Percentiles rank a stretch among this genome's conserved stretches.
Conservation (phyloP, 2,329 filamentous ascomycete genomes). For the Fusarium sp. region DNA sequence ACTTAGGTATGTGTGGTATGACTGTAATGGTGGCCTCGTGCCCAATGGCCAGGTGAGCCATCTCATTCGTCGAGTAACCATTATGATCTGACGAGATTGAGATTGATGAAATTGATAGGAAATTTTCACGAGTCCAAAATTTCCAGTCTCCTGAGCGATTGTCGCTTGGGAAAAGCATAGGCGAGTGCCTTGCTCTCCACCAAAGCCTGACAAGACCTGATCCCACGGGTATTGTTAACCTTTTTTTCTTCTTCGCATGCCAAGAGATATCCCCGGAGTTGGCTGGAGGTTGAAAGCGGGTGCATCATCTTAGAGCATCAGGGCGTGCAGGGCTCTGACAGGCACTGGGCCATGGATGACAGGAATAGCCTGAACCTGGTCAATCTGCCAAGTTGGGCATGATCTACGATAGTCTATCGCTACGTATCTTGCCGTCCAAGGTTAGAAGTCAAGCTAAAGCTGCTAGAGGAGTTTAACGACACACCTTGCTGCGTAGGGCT, state of each 20-base stretch:
- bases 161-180: slow-evolving; percentile 19
- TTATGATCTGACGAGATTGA: slow-evolving; percentile 40
- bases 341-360: slow-evolving; percentile 17
- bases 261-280: slow-evolving; percentile 47
- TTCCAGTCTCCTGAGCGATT: slow-evolving; percentile 18
- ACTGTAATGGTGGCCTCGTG: slow-evolving; percentile 25
- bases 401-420: slow-evolving; percentile 40
- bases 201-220: slow-evolving; percentile 21
- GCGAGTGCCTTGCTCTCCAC: slow-evolving; percentile 19
- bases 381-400: slow-evolving; percentile 34
- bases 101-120: slow-evolving; percentile 8
- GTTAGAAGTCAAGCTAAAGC: slow-evolving; percentile 15
- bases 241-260: slow-evolving; percentile 35
- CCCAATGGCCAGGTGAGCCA: slow-evolving; percentile 24
- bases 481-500: slow-evolving; percentile 30
- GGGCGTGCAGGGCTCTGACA: slow-evolving; percentile 10
- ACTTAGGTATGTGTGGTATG: slow-evolving; percentile 17
- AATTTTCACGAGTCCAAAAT: slow-evolving; percentile 11
- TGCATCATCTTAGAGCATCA: slow-evolving; percentile 28
- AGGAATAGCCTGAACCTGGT: slow-evolving; percentile 34
- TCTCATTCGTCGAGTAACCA: slow-evolving; percentile 34
- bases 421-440: slow-evolving; percentile 12
- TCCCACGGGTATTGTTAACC: slow-evolving; percentile 9
- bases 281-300: slow-evolving; percentile 17
- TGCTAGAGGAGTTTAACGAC: slow-evolving; percentile 18